Conservation (phyloP, 192 early-diverging fungal genomes). For the Coemansia sp. region DNA sequence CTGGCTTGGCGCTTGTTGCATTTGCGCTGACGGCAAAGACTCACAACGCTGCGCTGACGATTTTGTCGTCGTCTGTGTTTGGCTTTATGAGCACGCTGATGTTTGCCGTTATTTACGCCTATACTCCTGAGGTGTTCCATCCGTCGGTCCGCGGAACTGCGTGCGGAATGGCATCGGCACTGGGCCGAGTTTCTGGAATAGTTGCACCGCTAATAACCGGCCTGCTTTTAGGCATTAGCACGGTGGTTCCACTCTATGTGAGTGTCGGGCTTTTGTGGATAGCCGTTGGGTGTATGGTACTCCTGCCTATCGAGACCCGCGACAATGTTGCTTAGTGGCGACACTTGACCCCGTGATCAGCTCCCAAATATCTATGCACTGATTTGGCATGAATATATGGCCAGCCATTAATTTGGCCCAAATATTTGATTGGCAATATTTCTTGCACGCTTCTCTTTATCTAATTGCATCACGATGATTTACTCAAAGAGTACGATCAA, state of each 20-base stretch:
- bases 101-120: slow-evolving; percentile 84
- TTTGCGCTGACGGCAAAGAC: slow-evolving; percentile 62
- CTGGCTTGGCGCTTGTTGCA: slow-evolving; percentile 63
- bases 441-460: neutral
- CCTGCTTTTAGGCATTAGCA: slow-evolving; percentile 57
- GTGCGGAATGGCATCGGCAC: slow-evolving; percentile 72
- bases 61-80: slow-evolving; percentile 60
- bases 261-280: slow-evolving; percentile 58
- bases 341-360: slow-evolving; percentile 3
- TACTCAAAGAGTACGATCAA: slow-evolving; percentile 49
- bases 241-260: slow-evolving; percentile 65
- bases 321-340: slow-evolving; percentile 23
- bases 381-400: neutral
- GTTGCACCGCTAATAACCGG: slow-evolving; percentile 74
- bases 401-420: neutral
- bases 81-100: slow-evolving; percentile 69
- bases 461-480: slow-evolving; percentile 20
- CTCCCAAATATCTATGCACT: neutral
- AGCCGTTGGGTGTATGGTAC: slow-evolving; percentile 62
- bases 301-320: slow-evolving; percentile 64
- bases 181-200: slow-evolving; percentile 72
- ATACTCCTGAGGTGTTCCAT: slow-evolving; percentile 86
- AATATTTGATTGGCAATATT: neutral
- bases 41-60: slow-evolving; percentile 50
- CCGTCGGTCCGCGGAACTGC: slow-evolving; percentile 75